A percentile compares a stretch with the other conserved stretches of the same genome.
phyloP scores from a whole-genome alignment of 139 green algal species.

The Desmodesmus armatus region DNA sequence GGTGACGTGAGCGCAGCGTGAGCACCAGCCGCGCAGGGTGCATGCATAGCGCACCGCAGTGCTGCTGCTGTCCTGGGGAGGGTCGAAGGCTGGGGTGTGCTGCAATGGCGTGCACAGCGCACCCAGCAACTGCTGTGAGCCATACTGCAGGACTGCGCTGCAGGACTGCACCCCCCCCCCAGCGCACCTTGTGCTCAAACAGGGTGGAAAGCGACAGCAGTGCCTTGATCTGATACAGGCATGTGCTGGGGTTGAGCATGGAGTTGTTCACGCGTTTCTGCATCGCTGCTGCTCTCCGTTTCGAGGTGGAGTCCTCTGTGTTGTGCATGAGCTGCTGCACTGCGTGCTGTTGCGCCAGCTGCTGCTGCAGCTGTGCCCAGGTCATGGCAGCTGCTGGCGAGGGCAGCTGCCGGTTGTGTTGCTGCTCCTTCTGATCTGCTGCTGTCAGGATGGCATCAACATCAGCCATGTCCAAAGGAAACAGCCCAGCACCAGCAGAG shows the following conservation, averaged over 20 bases:
- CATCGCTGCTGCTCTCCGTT: conserved; percentile 2
- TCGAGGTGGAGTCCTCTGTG: not conserved
- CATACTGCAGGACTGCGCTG: not conserved
- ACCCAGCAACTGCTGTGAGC: not conserved
- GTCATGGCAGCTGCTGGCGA: not conserved
- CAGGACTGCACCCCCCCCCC: not conserved
- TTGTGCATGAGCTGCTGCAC: not conserved
- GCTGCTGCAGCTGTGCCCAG: conserved; percentile 23
- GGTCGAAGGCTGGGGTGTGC: not conserved
- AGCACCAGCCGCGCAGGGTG: too few species aligned
- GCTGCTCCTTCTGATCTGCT: conserved; percentile 18
- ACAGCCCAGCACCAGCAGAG: conserved; percentile 26
- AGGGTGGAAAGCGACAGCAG: conserved; percentile 45
- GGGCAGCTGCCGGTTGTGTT: not conserved
- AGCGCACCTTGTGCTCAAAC: conserved; percentile 48
- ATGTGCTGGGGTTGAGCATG: conserved; percentile 28
- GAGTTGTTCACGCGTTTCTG: conserved; percentile 8
- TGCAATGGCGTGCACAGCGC: not conserved
- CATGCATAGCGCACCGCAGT: too few species aligned
- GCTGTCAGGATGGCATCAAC: not conserved
- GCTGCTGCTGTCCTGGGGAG: too few species aligned
- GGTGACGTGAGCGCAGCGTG: too few species aligned
- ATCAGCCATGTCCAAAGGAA: conserved; percentile 27
- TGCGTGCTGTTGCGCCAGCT: not conserved
- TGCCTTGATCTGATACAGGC: conserved; percentile 36